Evolutionary conservation across 129 eudicot species (phyloP).

Genomic region (Gnaphalium uliginosum): DNA sequence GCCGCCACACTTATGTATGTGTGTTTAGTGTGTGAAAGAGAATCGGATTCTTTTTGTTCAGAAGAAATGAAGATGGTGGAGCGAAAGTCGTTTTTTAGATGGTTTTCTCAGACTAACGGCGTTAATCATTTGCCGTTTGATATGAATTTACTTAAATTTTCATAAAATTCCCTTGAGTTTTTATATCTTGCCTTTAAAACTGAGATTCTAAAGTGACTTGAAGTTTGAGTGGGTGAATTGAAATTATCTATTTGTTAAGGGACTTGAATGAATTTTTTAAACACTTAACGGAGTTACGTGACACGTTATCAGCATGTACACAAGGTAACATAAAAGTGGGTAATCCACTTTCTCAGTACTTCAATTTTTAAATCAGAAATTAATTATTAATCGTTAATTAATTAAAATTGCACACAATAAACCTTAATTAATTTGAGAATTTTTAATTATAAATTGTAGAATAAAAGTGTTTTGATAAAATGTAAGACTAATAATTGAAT

Average conservation of each 20-base stretch:
- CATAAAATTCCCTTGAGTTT: background rate
- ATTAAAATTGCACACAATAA: no score
- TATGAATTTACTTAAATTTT: background rate
- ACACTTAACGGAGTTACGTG: slow-evolving; percentile 2
- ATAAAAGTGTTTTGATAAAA: no score
- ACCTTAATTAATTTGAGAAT: no score
- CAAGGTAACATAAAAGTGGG: background rate
- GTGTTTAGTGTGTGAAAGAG: slow-evolving; percentile 31
- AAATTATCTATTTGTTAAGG: background rate
- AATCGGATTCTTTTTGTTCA: slow-evolving; percentile 46
- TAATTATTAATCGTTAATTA: no score
- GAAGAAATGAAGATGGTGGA: slow-evolving; percentile 26
- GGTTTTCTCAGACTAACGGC: slow-evolving; percentile 34
- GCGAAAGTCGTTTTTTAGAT: slow-evolving; percentile 37
- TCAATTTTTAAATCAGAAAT: no score
- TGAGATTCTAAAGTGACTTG: no score
- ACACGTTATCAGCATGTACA: slow-evolving; percentile 2
- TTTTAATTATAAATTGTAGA: no score
- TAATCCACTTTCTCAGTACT: background rate
- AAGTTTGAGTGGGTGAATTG: no score
- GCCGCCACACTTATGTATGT: slow-evolving; percentile 22
- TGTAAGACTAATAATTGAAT: no score
- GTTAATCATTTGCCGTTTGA: slow-evolving; percentile 28
- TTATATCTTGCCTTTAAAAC: no score
- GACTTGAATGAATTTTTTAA: background rate